phyloP scores from a whole-genome alignment of 805 yeast species.

The Saturnispora ahearnii region DNA sequence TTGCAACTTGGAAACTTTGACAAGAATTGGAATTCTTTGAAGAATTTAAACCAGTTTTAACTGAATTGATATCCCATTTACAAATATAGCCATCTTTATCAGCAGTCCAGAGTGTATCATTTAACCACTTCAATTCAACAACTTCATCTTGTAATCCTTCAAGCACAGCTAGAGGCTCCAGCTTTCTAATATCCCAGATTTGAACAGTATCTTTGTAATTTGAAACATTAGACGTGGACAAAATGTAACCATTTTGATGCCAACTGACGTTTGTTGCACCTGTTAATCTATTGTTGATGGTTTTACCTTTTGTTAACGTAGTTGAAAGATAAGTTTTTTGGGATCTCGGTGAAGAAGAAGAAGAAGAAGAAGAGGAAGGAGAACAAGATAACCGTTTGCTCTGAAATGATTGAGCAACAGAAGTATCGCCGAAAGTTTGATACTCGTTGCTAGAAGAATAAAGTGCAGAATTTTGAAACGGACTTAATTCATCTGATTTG shows the following conservation, averaged over 20 bases:
- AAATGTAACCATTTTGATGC: slow-evolving; percentile 50
- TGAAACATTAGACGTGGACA: slow-evolving; percentile 41
- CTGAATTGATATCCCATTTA: slow-evolving; percentile 37
- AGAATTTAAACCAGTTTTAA: background rate
- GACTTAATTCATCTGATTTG: slow-evolving; percentile 30
- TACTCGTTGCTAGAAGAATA: background rate
- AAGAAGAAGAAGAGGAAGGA: background rate
- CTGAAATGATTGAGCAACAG: background rate
- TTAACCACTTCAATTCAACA: slow-evolving; percentile 52
- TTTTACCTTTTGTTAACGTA: background rate
- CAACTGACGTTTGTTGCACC: slow-evolving; percentile 45
- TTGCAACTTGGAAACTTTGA: slow-evolving; percentile 25
- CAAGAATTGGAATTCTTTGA: background rate
- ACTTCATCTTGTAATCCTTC: slow-evolving; percentile 49
- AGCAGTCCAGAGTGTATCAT: slow-evolving; percentile 40
- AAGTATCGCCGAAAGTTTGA: background rate
- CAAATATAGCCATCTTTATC: slow-evolving; percentile 59
- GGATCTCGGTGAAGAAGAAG: background rate
- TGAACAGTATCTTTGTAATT: slow-evolving; percentile 36
- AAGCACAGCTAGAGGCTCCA: slow-evolving; percentile 42
- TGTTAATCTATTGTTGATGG: background rate
- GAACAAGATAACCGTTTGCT: background rate
- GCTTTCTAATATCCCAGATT: slow-evolving; percentile 68
- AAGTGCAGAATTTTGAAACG: background rate
- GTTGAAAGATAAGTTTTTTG: background rate